Evolutionary conservation across 179 eudicot species (phyloP).

Genomic region (Beta macrorhiza): DNA sequence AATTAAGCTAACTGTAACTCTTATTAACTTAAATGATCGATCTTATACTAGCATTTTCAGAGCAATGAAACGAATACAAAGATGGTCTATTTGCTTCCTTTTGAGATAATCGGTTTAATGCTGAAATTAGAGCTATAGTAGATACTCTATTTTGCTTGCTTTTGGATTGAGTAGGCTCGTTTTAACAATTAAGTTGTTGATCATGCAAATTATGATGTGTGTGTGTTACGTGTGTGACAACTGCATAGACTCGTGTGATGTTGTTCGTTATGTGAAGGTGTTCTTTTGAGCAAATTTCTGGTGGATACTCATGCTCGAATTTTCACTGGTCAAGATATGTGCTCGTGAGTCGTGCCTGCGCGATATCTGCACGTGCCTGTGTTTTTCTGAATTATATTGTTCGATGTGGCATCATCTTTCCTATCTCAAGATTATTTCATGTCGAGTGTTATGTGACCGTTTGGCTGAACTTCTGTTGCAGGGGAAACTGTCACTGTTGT

Average conservation of each 20-base stretch:
- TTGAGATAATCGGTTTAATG: neutral
- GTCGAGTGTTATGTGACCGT: neutral
- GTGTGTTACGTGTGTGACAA: neutral
- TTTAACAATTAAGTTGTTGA: neutral
- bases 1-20: neutral
- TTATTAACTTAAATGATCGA: neutral
- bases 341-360: neutral
- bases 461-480: constrained; percentile 32
- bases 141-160: neutral
- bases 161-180: neutral
- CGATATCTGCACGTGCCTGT: neutral
- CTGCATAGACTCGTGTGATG: neutral
- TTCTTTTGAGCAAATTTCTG: too few relatives aligned
- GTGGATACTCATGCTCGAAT: neutral
- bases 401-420: neutral
- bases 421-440: neutral
- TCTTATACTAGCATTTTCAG: too few relatives aligned
- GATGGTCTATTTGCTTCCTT: neutral
- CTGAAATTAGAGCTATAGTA: neutral
- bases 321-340: neutral
- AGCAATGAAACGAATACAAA: neutral
- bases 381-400: neutral
- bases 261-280: neutral
- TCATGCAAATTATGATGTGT: neutral
- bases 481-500: constrained; percentile 94